Evolutionary conservation across 2,329 filamentous ascomycete genomes (phyloP), one percentile per base, ranked within the genome.

Genomic region (Ophiobolus disseminans): DNA sequence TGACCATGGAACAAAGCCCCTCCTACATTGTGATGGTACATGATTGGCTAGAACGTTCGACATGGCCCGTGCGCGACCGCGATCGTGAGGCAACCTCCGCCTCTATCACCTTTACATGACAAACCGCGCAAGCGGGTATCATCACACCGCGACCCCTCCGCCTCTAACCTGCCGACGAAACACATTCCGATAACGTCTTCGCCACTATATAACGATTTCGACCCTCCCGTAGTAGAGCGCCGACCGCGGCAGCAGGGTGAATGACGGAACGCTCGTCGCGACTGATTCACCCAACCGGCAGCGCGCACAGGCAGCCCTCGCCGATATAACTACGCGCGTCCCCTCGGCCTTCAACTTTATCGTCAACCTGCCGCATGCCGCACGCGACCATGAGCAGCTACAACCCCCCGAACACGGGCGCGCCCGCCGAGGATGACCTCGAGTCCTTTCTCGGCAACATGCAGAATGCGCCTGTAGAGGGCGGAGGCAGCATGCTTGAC

Each of bases 371-470:
- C 3, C 32, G 31, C 22, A 53, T 47, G 37, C 47, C 48, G 26
- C 59, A 57, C 62, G 59, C 63, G 46, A 64, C 54, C 48, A 67
- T 67, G 63, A 57, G 58, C 43, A 48, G 50, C 45, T 54, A 60
- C 4, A 48, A 42, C 38, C 54, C 58, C 6, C 44, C 50, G 9
- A 50, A 42, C 40, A 51, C 38, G 28, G 45, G 46, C 45, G 50
- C 51, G 8, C 31, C 44, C 21, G 52, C 47, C 17, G 63, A 64
- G n/a, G 57, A 57, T 8, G 57, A 63, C 34, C 54, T 66, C 11
- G 49, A 46, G 13, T 54, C 54, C 36, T 36, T 67, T 9, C 45
- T 70, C 52, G 51, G 39, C 54, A 60, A 21, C n/a, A 14, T 11
- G 30, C 30, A 7, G 30, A 32, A 14, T 11, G 30, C 8, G 56